Base-by-base conservation (phyloP, 768 basidiomycete species). In the Panellus pusillus region DNA sequence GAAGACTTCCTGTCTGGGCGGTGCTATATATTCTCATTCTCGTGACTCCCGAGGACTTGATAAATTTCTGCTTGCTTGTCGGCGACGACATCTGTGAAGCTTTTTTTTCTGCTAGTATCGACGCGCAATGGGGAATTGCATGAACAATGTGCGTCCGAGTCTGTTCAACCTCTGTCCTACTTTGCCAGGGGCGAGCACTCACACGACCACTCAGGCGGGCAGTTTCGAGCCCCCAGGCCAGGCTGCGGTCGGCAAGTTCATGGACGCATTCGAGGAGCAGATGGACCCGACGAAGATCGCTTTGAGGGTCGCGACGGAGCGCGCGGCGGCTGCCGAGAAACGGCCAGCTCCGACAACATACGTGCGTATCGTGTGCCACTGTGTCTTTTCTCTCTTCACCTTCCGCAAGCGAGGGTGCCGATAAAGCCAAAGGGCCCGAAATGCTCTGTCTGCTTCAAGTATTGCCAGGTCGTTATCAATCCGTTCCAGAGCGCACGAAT, bases 401-500 rank as follows among this genome's bases (percentile, higher is more conserved):
- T 36, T 29, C 12, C 9, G 7, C 29, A 15, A 50, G 48, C 31
- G 12, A 35, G 14, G 32, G 39, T 29, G 18, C 40, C 43, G 18
- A 15, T 49, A 14, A 58, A 50, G 47, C 58, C 55, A 9, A 61
- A 55, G 27, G 60, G 57, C 14, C 60, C 60, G 4, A 59, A 45
- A 41, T 64, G 63, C 48, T 59, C 63, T 9, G 48, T 64, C 29
- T 64, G 63, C 47, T 54, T 56, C 31, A 60, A 53, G n/a, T 52
- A 61, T 42, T 58, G 57, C 38, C 39, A 44, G 43, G 38, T 60
- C 11, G 51, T 58, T 41, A 20, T 56, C 18, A 64, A 64, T 42
- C 63, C 63, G 14, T 64, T 60, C 57, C 60, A 60, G 32, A 35
- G 44, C 35, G 24, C 39, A 61, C 63, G 6, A 51, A 50, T 35